phyloP scores from a whole-genome alignment of 306 rosid genomes.

The Fagus crenata region DNA sequence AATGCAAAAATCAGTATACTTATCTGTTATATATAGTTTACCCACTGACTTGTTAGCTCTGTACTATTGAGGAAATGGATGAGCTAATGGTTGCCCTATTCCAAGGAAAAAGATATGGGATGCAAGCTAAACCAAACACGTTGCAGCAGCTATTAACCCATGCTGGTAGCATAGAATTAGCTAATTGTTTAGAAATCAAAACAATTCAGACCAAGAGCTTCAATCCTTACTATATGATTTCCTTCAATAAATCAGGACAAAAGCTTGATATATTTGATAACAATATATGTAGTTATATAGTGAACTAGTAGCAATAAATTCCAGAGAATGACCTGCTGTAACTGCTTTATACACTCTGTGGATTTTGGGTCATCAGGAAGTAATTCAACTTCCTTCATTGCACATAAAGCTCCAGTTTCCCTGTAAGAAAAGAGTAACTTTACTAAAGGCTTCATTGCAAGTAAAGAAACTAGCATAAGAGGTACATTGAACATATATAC shows the following conservation, averaged over 20 bases:
- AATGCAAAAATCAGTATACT: neutral
- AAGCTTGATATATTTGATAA: neutral
- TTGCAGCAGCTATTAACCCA: neutral
- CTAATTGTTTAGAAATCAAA: neutral
- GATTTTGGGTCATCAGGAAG: conserved; percentile 89
- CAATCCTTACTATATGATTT: neutral
- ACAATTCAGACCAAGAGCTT: too few relatives aligned
- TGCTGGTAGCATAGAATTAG: neutral
- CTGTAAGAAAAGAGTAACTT: conserved; percentile 33
- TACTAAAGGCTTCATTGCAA: conserved; percentile 21
- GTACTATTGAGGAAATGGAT: neutral
- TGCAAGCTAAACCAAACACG: neutral
- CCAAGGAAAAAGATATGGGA: neutral
- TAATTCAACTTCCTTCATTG: conserved; percentile 95
- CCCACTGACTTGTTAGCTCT: neutral
- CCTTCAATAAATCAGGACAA: neutral
- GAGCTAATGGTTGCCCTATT: neutral
- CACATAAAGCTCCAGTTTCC: conserved; percentile 95
- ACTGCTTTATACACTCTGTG: conserved; percentile 82
- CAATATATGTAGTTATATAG: neutral
- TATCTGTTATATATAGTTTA: neutral
- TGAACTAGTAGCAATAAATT: conserved; percentile 3
- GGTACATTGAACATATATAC: conserved; percentile 37
- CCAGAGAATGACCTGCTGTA: conserved; percentile 72
- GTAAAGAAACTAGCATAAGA: conserved; percentile 26